A percentile compares a stretch with the other conserved stretches of the same genome.
These are phyloP conservation scores for Testicularia cyperi DNA, from an alignment of 1,284 basidiomycete species.

Conservation along the genomic window DNA sequence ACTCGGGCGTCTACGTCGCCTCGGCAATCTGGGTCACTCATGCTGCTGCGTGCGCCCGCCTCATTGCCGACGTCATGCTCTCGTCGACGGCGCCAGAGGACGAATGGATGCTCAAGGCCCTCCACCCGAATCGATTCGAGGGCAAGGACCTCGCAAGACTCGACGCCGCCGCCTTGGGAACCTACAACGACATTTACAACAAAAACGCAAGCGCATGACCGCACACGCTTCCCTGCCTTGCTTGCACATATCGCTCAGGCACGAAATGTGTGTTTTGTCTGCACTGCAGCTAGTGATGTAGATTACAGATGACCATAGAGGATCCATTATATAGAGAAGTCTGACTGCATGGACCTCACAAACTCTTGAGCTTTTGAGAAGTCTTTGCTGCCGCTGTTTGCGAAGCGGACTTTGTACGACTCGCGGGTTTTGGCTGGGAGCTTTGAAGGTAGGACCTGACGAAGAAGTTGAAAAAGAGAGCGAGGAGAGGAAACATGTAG, in stretches of 20 bases:
- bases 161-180: background rate
- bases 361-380: too few relatives aligned
- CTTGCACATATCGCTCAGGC: too few relatives aligned
- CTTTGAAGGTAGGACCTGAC: slow-evolving; percentile 38
- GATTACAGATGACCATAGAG: too few relatives aligned
- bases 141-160: background rate
- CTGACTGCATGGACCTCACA: too few relatives aligned
- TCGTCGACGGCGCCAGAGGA: background rate
- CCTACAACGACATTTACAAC: slow-evolving; percentile 15
- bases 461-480: slow-evolving; percentile 52
- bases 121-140: slow-evolving; percentile 2
- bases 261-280: too few relatives aligned
- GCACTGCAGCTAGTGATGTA: too few relatives aligned
- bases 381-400: too few relatives aligned
- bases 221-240: too few relatives aligned
- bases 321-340: too few relatives aligned
- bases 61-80: slow-evolving; percentile 3
- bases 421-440: background rate
- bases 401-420: background rate
- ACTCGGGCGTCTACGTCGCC: slow-evolving; percentile 2
- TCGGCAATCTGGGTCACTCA: slow-evolving; percentile 9
- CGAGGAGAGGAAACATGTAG: slow-evolving; percentile 38
- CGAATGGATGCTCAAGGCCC: background rate
- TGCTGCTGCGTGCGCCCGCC: slow-evolving; percentile 5
- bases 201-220: too few relatives aligned